Conservation (phyloP, 2,329 filamentous ascomycete genomes). For the Trichoderma citrinoviride region DNA sequence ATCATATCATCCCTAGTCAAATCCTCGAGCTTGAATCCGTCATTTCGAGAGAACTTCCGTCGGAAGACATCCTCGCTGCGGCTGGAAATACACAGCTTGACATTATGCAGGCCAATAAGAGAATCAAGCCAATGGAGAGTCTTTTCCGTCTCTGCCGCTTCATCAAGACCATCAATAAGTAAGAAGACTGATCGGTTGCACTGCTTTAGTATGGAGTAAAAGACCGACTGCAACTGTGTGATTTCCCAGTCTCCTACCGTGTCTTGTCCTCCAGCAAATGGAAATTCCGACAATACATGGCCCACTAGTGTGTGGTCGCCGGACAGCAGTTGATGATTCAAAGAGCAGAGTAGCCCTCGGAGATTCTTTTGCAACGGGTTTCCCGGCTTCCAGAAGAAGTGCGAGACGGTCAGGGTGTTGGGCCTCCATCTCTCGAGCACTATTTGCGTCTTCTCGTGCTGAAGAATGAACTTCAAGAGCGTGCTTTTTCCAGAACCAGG, state of each 20-base stretch:
- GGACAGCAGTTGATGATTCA: background rate
- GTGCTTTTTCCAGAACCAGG: background rate
- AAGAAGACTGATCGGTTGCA: background rate
- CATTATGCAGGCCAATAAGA: accelerated
- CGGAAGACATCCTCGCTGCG: background rate
- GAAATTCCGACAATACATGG: background rate
- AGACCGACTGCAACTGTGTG: background rate
- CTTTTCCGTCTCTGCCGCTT: background rate
- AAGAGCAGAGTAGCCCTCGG: background rate
- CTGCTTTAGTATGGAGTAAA: background rate
- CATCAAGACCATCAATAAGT: background rate
- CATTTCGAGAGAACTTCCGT: background rate
- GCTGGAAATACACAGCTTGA: background rate
- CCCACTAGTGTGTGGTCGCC: background rate
- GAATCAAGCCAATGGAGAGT: background rate
- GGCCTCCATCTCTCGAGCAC: background rate
- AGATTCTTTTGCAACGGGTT: background rate
- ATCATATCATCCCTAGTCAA: background rate
- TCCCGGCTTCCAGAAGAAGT: background rate
- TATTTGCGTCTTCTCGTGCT: background rate
- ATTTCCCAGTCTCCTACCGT: background rate
- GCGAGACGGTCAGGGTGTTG: background rate
- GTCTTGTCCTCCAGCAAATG: accelerated
- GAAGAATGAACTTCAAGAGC: background rate
- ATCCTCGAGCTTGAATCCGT: background rate